Evolutionary conservation across 768 basidiomycete genomes (phyloP).

Genomic region (Rhizopogon vinicolor): DNA sequence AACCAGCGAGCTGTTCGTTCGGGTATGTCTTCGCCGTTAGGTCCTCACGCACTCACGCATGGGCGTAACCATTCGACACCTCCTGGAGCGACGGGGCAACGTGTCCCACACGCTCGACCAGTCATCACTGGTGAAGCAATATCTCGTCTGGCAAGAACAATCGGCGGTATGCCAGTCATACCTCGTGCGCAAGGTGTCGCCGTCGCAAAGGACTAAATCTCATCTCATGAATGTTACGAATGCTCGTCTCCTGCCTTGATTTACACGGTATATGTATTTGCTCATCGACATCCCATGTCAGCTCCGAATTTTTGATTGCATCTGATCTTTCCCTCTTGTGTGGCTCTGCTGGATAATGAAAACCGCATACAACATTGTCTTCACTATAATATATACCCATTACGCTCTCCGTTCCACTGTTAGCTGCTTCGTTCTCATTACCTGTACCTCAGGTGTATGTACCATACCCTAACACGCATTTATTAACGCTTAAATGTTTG

Average conservation of each 20-base stretch:
- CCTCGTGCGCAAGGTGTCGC: slow-evolving; percentile 22
- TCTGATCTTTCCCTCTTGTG: background rate
- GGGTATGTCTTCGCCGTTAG: slow-evolving; percentile 41
- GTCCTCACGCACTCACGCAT: slow-evolving; percentile 30
- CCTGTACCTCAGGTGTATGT: slow-evolving; percentile 17
- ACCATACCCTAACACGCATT: slow-evolving; percentile 14
- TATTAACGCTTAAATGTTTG: slow-evolving; percentile 7
- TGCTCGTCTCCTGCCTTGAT: slow-evolving; percentile 4
- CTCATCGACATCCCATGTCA: slow-evolving; percentile 5
- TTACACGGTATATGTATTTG: slow-evolving; percentile 6
- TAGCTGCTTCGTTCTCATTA: slow-evolving; percentile 8
- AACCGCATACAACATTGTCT: slow-evolving; percentile 9
- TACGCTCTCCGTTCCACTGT: slow-evolving; percentile 8
- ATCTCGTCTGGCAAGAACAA: slow-evolving; percentile 57
- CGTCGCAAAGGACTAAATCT: slow-evolving; percentile 17
- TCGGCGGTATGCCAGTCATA: slow-evolving; percentile 35
- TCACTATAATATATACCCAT: slow-evolving; percentile 18
- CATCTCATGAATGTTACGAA: slow-evolving; percentile 12
- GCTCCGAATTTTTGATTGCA: slow-evolving; percentile 1
- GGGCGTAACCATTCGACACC: slow-evolving; percentile 67
- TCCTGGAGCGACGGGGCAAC: slow-evolving; percentile 36
- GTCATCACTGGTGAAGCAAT: slow-evolving; percentile 71
- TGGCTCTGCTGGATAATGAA: slow-evolving; percentile 12
- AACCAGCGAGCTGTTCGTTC: slow-evolving; percentile 35
- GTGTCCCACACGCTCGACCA: slow-evolving; percentile 50